Evolutionary conservation across 768 basidiomycete genomes (phyloP).

Genomic region (Amyloporia xantha): DNA sequence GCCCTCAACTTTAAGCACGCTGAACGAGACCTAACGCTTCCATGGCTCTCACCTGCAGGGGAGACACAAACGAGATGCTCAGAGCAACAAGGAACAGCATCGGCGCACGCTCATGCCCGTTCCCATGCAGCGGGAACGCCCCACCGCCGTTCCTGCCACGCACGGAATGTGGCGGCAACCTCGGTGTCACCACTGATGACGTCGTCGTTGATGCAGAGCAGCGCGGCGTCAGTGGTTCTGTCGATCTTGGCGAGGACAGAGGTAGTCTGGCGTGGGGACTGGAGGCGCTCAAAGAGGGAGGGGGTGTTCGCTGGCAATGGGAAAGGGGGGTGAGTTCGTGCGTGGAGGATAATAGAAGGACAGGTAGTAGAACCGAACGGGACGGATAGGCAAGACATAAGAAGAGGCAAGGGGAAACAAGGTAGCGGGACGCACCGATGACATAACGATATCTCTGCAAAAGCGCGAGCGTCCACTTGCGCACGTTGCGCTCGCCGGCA

Average conservation of each 20-base stretch:
- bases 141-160: constrained; percentile 19
- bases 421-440: constrained; percentile 18
- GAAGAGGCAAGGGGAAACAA: too few species aligned
- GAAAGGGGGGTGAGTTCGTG: neutral
- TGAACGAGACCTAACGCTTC: too few species aligned
- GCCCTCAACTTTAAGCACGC: too few species aligned
- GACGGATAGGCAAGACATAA: too few species aligned
- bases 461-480: constrained; percentile 25
- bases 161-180: constrained; percentile 9
- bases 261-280: constrained; percentile 13
- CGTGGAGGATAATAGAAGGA: too few species aligned
- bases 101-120: neutral
- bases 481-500: constrained; percentile 16
- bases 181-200: constrained; percentile 11
- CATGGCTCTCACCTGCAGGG: too few species aligned
- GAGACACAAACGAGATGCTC: too few species aligned
- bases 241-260: constrained; percentile 16
- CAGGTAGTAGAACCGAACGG: too few species aligned
- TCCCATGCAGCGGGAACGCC: constrained; percentile 19
- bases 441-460: constrained; percentile 31
- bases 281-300: constrained; percentile 19
- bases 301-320: constrained; percentile 15
- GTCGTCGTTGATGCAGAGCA: constrained; percentile 31
- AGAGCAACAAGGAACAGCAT: too few species aligned
- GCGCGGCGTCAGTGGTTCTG: constrained; percentile 16